Evolutionary conservation across 2,329 filamentous ascomycete genomes (phyloP), one percentile per base, ranked within the genome.

Genomic region (Microdochium nivale): DNA sequence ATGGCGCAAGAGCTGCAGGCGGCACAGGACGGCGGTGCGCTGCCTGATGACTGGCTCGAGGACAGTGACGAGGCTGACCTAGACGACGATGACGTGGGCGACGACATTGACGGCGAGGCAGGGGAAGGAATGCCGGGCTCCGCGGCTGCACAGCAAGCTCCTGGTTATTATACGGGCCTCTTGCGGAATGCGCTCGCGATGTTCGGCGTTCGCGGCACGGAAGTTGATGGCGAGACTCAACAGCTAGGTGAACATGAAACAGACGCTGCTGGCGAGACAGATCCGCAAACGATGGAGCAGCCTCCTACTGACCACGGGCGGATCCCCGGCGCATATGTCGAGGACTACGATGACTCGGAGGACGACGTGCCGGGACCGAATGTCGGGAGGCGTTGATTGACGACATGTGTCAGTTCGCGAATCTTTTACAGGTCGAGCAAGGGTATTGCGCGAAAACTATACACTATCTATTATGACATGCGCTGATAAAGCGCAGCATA

Each of bases 301-400:
- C n/a, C n/a, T n/a, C 27, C 27, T 5, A 11, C 27, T 30, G 27
- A 30, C 11, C 27, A 11, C 27, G 14, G 52, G 25, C 51, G 44
- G 14, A 58, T 64, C 56, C 62, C 62, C 8, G 61, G 62, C 21
- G 56, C 51, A 24, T 64, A 60, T 58, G 43, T 23, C 9, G 58
- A 51, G 23, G 55, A 54, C 16, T 56, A 59, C 30, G 54, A 56
- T n/a, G 46, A 47, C n/a, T 40, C 49, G 11, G 56, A 59, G 47
- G 57, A 60, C 25, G 61, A 62, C 21, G 49, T 56, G 51, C 59
- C 59, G 32, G 53, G 49, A 16, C 55, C 54, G 32, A 43, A 44
- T 52, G 48, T 51, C 49, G n/a, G 11, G 11, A 11, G 33, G 43
- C 33, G 52, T 27, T 35, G 16, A 49, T 48, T 48, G 25, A 48